These are phyloP conservation scores for peach (Prunus persica) DNA, from an alignment of 306 rosid genomes.

Conservation along the genomic window DNA sequence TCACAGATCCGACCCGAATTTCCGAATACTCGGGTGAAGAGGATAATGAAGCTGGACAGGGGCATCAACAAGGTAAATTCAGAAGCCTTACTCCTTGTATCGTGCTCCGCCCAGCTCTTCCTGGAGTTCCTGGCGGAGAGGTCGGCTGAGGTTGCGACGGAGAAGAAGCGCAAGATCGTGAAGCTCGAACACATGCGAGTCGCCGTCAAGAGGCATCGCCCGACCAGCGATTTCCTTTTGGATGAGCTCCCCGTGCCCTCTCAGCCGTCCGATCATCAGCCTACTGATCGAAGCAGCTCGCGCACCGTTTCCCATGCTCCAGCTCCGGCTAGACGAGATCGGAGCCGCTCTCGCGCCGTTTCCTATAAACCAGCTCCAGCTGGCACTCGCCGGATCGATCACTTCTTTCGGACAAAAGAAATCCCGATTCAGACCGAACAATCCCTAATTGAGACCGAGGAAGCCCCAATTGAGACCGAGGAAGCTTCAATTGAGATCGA, in stretches of 20 bases:
- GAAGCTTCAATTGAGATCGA: not conserved
- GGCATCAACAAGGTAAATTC: constrained; percentile 66
- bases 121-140: constrained; percentile 66
- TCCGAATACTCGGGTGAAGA: constrained; percentile 71
- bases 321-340: constrained; percentile 9
- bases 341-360: constrained; percentile 28
- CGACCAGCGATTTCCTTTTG: constrained; percentile 76
- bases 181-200: constrained; percentile 62
- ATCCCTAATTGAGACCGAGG: not conserved
- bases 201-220: constrained; percentile 73
- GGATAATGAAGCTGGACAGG: constrained; percentile 66
- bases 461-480: not conserved
- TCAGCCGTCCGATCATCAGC: constrained; percentile 29
- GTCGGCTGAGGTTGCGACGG: constrained; percentile 53
- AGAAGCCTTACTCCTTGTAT: constrained; percentile 66
- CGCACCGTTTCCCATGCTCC: constrained; percentile 32
- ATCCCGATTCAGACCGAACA: constrained; percentile 21
- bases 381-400: constrained; percentile 70
- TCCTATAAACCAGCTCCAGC: constrained; percentile 34
- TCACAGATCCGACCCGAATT: constrained; percentile 37
- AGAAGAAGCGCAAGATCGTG: constrained; percentile 80
- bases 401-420: constrained; percentile 41
- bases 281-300: constrained; percentile 33
- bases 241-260: constrained; percentile 64
- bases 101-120: constrained; percentile 75